These are phyloP conservation scores for Solanum piurae DNA, from an alignment of 257 asterid species.

Conservation along the genomic window DNA sequence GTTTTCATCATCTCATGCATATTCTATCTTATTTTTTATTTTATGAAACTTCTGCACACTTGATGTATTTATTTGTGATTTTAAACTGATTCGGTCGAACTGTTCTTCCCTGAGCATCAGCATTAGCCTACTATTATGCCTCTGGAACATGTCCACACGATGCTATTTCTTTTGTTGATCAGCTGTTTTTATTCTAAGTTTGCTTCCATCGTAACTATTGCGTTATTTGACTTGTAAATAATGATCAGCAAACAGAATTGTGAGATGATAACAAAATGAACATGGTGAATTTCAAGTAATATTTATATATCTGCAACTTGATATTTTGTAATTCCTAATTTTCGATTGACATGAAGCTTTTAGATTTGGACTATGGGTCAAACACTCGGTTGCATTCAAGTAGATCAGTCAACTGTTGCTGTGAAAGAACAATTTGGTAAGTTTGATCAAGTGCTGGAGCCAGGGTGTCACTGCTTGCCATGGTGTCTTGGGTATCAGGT, in stretches of 20 bases:
- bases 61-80: neutral
- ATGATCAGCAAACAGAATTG: neutral
- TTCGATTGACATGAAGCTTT: neutral
- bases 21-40: neutral
- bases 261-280: neutral
- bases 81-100: neutral
- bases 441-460: slow-evolving; percentile 23
- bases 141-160: neutral
- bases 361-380: slow-evolving; percentile 25
- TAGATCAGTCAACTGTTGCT: slow-evolving; percentile 24
- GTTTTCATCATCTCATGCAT: neutral
- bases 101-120: neutral
- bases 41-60: neutral
- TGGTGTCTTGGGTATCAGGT: slow-evolving; percentile 26
- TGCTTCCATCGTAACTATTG: neutral
- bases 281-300: neutral
- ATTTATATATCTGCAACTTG: neutral
- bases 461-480: slow-evolving; percentile 32
- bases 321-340: neutral
- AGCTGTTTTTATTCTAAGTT: neutral
- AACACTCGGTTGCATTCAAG: slow-evolving; percentile 22
- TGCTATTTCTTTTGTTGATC: neutral
- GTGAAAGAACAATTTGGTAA: slow-evolving; percentile 26
- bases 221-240: neutral
- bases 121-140: neutral